A percentile compares a stretch with the other conserved stretches of the same genome.
phyloP scores from a whole-genome alignment of 1,284 basidiomycete genomes.

The Sanghuangporus weigelae region DNA sequence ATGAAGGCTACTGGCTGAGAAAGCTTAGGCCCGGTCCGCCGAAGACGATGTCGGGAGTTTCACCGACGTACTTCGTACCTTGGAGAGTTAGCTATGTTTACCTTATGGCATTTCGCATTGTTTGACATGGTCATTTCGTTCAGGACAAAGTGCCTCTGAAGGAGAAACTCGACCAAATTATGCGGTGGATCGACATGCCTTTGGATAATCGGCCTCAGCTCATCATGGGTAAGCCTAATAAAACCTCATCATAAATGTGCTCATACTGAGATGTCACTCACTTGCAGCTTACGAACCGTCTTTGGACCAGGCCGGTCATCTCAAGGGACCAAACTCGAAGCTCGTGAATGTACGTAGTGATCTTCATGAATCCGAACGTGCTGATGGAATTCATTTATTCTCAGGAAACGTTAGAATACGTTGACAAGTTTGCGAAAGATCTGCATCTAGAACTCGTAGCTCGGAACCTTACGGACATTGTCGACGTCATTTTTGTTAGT shows the following conservation, averaged over 20 bases:
- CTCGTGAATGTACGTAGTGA: slow-evolving; percentile 57
- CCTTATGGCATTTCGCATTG: not conserved
- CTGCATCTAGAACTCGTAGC: slow-evolving; percentile 56
- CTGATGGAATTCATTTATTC: not conserved
- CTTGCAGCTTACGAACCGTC: slow-evolving; percentile 67
- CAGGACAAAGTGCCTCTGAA: slow-evolving; percentile 58
- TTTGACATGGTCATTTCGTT: not conserved
- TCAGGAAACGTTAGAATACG: slow-evolving; percentile 58
- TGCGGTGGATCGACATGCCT: slow-evolving; percentile 74
- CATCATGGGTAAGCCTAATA: slow-evolving; percentile 56
- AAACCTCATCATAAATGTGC: not conserved
- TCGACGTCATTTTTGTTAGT: slow-evolving; percentile 86
- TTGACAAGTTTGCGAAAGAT: slow-evolving; percentile 74
- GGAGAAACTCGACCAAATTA: slow-evolving; percentile 69
- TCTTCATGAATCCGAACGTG: not conserved
- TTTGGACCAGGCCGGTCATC: slow-evolving; percentile 79
- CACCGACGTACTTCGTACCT: slow-evolving; percentile 71
- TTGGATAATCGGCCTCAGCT: slow-evolving; percentile 68
- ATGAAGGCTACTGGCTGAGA: slow-evolving; percentile 1
- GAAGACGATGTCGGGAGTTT: slow-evolving; percentile 55
- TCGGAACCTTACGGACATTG: slow-evolving; percentile 78
- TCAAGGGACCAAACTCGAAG: slow-evolving; percentile 66
- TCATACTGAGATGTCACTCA: slow-evolving; percentile 7
- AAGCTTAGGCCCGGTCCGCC: slow-evolving; percentile 73
- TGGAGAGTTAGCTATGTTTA: slow-evolving; percentile 49